phyloP scores from a whole-genome alignment of 805 yeast species.

The Myxozyma vanderwaltii region DNA sequence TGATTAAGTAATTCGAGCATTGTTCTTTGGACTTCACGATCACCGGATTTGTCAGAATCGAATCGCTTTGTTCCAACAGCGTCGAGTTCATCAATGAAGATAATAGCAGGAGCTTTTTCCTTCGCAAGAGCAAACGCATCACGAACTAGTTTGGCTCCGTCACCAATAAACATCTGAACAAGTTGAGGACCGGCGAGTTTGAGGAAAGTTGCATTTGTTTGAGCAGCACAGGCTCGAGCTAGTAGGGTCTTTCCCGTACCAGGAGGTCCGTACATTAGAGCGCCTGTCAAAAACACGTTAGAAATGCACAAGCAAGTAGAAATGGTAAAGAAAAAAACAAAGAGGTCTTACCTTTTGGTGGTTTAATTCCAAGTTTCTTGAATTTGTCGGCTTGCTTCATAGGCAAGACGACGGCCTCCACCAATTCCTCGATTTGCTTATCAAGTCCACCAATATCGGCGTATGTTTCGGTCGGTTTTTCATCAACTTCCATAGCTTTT shows the following conservation, averaged over 20 bases:
- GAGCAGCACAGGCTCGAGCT: slow-evolving; percentile 99
- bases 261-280: slow-evolving; percentile 98
- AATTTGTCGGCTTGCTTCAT: slow-evolving; percentile 98
- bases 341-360: slow-evolving; percentile 97
- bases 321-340: background rate
- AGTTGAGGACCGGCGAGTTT: slow-evolving; percentile 97
- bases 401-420: slow-evolving; percentile 97
- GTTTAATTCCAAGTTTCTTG: slow-evolving; percentile 89
- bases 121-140: slow-evolving; percentile 97
- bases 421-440: slow-evolving; percentile 96
- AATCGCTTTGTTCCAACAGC: slow-evolving; percentile 98
- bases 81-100: slow-evolving; percentile 96
- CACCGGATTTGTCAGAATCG: slow-evolving; percentile 96
- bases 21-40: slow-evolving; percentile 97
- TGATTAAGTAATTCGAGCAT: slow-evolving; percentile 97
- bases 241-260: slow-evolving; percentile 97
- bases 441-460: slow-evolving; percentile 98
- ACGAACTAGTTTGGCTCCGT: slow-evolving; percentile 95
- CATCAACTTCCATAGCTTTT: slow-evolving; percentile 99
- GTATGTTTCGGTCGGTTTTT: slow-evolving; percentile 95
- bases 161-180: slow-evolving; percentile 98
- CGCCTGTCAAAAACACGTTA: slow-evolving; percentile 43
- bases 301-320: background rate
- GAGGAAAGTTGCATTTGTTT: slow-evolving; percentile 94
- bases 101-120: slow-evolving; percentile 97